Evolutionary conservation across 2,329 filamentous ascomycete species (phyloP), one percentile per base, ranked within the genome.

Genomic region (Simplicillium aogashimaense): DNA sequence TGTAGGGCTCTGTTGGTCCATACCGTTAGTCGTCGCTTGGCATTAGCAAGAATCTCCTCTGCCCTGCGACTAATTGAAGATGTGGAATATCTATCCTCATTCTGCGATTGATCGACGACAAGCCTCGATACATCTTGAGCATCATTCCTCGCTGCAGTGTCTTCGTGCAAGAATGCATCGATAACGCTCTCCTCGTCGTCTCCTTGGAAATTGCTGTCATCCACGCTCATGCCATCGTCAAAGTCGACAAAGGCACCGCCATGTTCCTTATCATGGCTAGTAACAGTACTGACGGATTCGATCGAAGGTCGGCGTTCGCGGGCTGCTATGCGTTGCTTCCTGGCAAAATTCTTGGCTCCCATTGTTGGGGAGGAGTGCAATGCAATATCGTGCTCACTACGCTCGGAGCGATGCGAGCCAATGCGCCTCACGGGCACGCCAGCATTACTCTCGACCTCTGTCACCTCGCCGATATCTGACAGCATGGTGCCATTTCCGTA

Each of bases 1-100:
- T 25, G 6, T 15, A 8, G 17, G 14, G n/a, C 9, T 10, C 10
- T 11, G 14, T 20, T 29, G 11, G 16, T 10, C 63, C 85, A 59
- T 70, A 94, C 87, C 55, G 86, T 92, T 45, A 97, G 69, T 50
- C 88, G 75, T 58, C 80, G 82, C 65, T 95, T 95, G 28, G 90
- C 90, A 61, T 94, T 95, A 41, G 88, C 86, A 41, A 97, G 70
- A 55, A 95, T 95, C 54, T 89, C 72, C 57, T 95, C 89, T 2
- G 89, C 89, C 51, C 87, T 78, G 49, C 82, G 81, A 58, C 86
- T 90, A 47, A 94, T 64, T 17, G 85, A 79, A 13, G 74, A 79
- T 37, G 84, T 86, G 3, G 86, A 86, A 51, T 82, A 77, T 35
- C 72, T 70, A 41, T 83, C 75, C 42, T 79, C 76, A 18, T 41